phyloP scores from a whole-genome alignment of 1,139 yeast species.

The Debaryomyces sp. region DNA sequence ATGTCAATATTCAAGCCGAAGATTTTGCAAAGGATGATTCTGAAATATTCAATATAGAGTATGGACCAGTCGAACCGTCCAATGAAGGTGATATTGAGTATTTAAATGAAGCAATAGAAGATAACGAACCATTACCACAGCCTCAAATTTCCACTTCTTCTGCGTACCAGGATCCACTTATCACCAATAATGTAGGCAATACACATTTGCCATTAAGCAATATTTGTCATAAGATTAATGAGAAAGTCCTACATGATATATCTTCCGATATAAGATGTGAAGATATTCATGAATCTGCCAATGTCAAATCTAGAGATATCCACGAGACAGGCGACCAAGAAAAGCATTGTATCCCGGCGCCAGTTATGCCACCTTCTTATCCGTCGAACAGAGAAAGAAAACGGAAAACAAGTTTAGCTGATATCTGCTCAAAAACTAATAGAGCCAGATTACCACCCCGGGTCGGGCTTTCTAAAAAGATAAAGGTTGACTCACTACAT shows the following conservation, averaged over 20 bases:
- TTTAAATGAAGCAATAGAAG: neutral
- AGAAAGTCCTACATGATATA: slow-evolving; percentile 17
- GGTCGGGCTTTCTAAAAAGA: slow-evolving; percentile 36
- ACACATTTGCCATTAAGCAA: neutral
- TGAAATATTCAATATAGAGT: neutral
- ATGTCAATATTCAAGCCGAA: slow-evolving; percentile 6
- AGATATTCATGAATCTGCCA: slow-evolving; percentile 25
- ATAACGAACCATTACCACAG: neutral
- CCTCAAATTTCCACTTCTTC: neutral
- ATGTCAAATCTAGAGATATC: neutral
- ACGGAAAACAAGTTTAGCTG: slow-evolving; percentile 18
- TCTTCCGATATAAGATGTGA: slow-evolving; percentile 23
- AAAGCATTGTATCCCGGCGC: neutral
- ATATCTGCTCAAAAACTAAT: slow-evolving; percentile 20
- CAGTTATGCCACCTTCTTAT: neutral
- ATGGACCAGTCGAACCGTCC: neutral
- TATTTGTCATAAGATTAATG: neutral
- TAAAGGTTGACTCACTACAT: slow-evolving; percentile 37
- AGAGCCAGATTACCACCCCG: slow-evolving; percentile 17
- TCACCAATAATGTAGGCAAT: neutral
- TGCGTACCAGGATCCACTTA: neutral
- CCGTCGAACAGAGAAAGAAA: slow-evolving; percentile 1
- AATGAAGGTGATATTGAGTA: neutral
- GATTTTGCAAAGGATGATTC: neutral
- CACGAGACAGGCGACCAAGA: neutral